These are phyloP conservation scores for Pneumocystis canis DNA, from an alignment of 1,139 yeast genomes.

Conservation along the genomic window DNA sequence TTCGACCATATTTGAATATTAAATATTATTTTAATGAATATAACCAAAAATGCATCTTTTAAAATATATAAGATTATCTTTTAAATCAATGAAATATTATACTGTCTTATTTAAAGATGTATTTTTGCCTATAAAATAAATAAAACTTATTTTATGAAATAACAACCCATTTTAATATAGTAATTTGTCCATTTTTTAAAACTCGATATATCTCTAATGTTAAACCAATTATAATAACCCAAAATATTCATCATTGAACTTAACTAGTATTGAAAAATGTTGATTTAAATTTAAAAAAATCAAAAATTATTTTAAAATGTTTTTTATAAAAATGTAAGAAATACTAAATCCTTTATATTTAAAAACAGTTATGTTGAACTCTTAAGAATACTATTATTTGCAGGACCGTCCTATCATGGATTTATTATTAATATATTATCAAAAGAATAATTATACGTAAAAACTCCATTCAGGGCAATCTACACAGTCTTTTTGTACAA, in stretches of 20 bases:
- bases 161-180: too few species aligned
- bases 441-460: constrained; percentile 27
- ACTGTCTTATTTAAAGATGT: too few species aligned
- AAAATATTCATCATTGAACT: too few species aligned
- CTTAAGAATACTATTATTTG: not conserved
- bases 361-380: not conserved
- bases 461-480: constrained; percentile 91
- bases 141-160: too few species aligned
- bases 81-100: too few species aligned
- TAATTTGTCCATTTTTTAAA: not conserved
- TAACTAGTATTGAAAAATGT: not conserved
- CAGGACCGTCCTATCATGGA: not conserved
- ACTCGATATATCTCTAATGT: too few species aligned
- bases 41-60: not conserved
- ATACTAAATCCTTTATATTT: not conserved
- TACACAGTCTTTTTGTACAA: constrained; percentile 59
- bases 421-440: not conserved
- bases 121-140: too few species aligned
- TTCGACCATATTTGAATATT: too few species aligned
- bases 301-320: not conserved
- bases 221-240: too few species aligned
- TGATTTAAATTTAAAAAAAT: not conserved
- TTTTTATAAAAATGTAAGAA: not conserved
- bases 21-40: too few species aligned
- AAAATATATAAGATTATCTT: too few species aligned